Base-by-base conservation (phyloP, 208 protist genomes). In the Wallacemonas rigidus region DNA sequence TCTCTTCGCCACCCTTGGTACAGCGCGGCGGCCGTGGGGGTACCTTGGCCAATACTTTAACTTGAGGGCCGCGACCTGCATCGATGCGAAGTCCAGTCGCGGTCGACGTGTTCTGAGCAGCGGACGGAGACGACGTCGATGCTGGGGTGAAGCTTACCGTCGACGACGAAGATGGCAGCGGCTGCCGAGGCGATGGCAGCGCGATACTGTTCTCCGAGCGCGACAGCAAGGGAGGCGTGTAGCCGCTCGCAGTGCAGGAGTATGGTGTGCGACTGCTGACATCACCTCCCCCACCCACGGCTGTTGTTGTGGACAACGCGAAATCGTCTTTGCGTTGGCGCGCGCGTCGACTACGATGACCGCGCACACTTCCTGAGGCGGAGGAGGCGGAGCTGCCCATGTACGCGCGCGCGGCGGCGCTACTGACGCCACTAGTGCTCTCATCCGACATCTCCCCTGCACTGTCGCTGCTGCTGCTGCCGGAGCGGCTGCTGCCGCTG, bases 381-480 rank as follows among this genome's bases (percentile, higher is more conserved):
- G 15, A 39, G 35, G 47, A 60, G 51, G 7, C 7, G 35, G 48
- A 56, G 39, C 51, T 60, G 36, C 63, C 45, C 6, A 41, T 38
- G 63, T 60, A 48, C 9, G 35, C 8, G 17, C 45, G 15, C 35
- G n/a, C 38, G 63, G 11, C 61, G 2, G 39, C 5, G 8, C 9
- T 62, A 12, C 56, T 67, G 40, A 11, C 64, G 74, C 40, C 36
- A 56, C 38, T 48, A 44, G 38, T 62, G 65, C 35, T 67, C 47
- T 4, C 48, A 14, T 69, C 64, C 15, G 64, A 47, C 64, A 69
- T 14, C 5, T 58, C 38, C 6, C 47, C 51, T 3, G 48, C 51
- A 2, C 64, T 77, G 67, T 47, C 53, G 48, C 57, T 82, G 67
- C 43, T 82, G 73, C 35, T 67, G 72, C 55, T 48, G 62, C 14